Base-by-base conservation (phyloP, 2,329 filamentous ascomycete genomes). In the Botrytis sinoallii region DNA sequence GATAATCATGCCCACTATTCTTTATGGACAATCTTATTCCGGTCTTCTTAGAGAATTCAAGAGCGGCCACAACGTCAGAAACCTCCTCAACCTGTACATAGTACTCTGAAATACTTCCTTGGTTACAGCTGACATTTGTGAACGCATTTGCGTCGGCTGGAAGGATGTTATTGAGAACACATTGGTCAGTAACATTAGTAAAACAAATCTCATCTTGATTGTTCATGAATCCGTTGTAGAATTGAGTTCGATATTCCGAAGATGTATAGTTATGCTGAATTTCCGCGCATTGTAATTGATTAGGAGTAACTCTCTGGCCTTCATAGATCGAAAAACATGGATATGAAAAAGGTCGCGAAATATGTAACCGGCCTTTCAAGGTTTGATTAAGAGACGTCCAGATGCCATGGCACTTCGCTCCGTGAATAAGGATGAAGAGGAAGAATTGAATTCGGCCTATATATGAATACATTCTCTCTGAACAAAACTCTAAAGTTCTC, bases 61-160 rank as follows among this genome's bases (percentile, higher is more conserved):
- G 79, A 55, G 83, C 81, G 1, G 83, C 82, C 3, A 84, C 84
- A 77, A 87, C 87, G 44, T 85, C 81, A 6, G 86, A 75, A 20
- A 77, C 79, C n/a, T 38, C 70, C 32, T 71, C 57, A 22, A 76
- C 76, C n/a, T 77, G 74, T 35, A 77, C 63, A 66, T 77, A 77
- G 46, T 72, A 74, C 20, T 68, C 40, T 7, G 74, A 71, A 4
- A 77, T 61, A 48, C 64, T 75, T 52, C 76, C 76, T 57, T 76
- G 76, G 8, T 74, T 74, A 35, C 76, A 77, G 48, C 64, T 73
- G 32, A 65, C 71, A 46, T 76, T 77, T 10, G 74, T 57, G 18
- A 75, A 63, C 0, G 79, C 77, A 4, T 76, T 32, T 14, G 75
- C 55, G n/a, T 79, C 76, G 0, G 75, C 76, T 29, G 76, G 76